A percentile compares a stretch with the other conserved stretches of the same genome.
Evolutionary conservation across 2,329 filamentous ascomycete species (phyloP).

Genomic region (Trichophyton mentagrophytes): DNA sequence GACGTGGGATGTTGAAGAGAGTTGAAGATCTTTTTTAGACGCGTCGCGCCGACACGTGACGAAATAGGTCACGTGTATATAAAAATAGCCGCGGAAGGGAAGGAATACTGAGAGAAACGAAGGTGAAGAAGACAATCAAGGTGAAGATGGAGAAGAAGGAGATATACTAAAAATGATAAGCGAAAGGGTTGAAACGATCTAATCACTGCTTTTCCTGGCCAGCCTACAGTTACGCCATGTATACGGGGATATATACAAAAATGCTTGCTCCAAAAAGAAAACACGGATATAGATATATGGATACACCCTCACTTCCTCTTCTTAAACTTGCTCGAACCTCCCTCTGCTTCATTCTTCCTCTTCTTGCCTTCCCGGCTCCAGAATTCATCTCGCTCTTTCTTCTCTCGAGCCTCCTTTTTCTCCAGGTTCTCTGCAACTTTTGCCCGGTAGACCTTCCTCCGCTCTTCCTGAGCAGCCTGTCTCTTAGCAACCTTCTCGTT

Average conservation of each 20-base stretch:
- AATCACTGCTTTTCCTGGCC: neutral
- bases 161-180: neutral
- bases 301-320: constrained; percentile 27
- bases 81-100: neutral
- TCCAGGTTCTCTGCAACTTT: constrained; percentile 72
- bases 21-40: neutral
- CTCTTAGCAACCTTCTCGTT: constrained; percentile 86
- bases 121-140: neutral
- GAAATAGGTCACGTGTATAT: constrained; percentile 3
- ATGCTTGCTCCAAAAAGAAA: neutral
- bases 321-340: constrained; percentile 27
- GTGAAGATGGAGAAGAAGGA: neutral
- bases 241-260: neutral
- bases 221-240: neutral
- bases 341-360: constrained; percentile 46
- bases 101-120: neutral
- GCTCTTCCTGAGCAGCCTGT: constrained; percentile 73
- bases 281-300: neutral
- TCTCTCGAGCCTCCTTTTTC: constrained; percentile 76
- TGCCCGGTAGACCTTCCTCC: constrained; percentile 64
- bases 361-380: constrained; percentile 86
- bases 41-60: constrained; percentile 5
- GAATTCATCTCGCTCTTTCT: constrained; percentile 81
- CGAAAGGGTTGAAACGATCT: neutral
- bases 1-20: neutral